Conservation (phyloP, 139 green algal genomes). For the Limnomonas spitsbergensis region DNA sequence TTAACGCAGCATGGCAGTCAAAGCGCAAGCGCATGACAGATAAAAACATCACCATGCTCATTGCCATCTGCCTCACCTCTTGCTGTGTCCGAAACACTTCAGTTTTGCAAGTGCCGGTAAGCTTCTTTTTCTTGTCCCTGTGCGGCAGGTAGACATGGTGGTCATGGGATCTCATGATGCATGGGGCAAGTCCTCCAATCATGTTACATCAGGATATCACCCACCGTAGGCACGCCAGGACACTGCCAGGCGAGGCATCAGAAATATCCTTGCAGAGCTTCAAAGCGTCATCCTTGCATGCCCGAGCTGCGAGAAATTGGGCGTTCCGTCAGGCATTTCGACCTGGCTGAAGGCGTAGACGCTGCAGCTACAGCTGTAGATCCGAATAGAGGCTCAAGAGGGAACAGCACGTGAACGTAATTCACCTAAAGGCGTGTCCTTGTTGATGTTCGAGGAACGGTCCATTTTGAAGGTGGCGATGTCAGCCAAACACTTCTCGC, state of each 20-base stretch:
- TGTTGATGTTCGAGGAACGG: slow-evolving; percentile 69
- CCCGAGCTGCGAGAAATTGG: slow-evolving; percentile 33
- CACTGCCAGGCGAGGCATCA: slow-evolving; percentile 41
- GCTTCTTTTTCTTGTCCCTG: slow-evolving; percentile 50
- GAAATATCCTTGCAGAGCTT: slow-evolving; percentile 51
- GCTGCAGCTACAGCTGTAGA: neutral
- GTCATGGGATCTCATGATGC: too few relatives aligned
- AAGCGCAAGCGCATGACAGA: too few relatives aligned
- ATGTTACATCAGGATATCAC: slow-evolving; percentile 19
- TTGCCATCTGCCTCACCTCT: too few relatives aligned
- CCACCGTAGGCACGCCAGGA: slow-evolving; percentile 60
- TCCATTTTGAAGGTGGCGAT: slow-evolving; percentile 50
- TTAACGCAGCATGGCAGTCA: too few relatives aligned
- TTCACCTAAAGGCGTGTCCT: slow-evolving; percentile 66
- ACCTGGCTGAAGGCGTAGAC: too few relatives aligned
- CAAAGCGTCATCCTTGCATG: slow-evolving; percentile 65
- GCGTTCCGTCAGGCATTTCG: too few relatives aligned
- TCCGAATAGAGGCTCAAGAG: too few relatives aligned
- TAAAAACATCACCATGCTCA: too few relatives aligned
- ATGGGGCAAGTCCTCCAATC: too few relatives aligned
- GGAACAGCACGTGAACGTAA: too few relatives aligned
- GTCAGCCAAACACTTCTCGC: slow-evolving; percentile 35
- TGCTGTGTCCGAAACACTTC: slow-evolving; percentile 53
- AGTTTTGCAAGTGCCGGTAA: slow-evolving; percentile 42
- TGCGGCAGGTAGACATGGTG: too few relatives aligned